Percentiles rank a stretch among this genome's conserved stretches.
Evolutionary conservation across 495 filamentous ascomycete genomes (phyloP).

Genomic region (Neurospora tetraspora): DNA sequence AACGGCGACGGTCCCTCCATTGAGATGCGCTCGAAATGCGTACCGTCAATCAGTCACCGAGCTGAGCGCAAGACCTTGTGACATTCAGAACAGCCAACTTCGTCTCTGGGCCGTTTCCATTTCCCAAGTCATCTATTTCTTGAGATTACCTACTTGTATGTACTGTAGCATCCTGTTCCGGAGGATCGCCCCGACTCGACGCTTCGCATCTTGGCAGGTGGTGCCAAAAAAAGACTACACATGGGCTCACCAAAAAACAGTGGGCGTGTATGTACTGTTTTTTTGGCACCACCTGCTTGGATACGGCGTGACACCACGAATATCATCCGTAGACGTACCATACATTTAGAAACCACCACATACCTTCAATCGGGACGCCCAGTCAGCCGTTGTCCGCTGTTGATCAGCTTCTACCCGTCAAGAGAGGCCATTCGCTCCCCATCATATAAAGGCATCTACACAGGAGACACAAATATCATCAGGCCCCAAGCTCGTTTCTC

Average conservation of each 20-base stretch:
- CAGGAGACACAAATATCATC: background rate
- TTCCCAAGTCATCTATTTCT: background rate
- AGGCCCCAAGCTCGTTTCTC: background rate
- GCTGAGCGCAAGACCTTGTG: background rate
- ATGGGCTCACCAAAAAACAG: too few species aligned
- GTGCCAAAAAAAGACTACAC: too few species aligned
- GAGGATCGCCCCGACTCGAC: background rate
- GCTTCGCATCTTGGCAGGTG: background rate
- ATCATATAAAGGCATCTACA: background rate
- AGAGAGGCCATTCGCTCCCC: background rate
- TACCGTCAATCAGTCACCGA: background rate
- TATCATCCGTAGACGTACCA: background rate
- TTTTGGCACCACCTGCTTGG: background rate
- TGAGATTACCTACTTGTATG: background rate
- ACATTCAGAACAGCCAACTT: background rate
- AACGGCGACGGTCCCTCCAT: background rate
- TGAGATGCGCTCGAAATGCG: background rate
- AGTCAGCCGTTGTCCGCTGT: background rate
- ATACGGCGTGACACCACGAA: background rate
- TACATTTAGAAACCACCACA: background rate
- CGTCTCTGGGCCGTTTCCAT: background rate
- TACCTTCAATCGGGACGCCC: background rate
- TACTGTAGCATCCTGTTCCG: background rate
- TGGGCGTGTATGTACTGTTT: too few species aligned
- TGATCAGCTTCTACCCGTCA: background rate